Base-by-base conservation (phyloP, 805 yeast species). In the Metschnikowia dekortorum region DNA sequence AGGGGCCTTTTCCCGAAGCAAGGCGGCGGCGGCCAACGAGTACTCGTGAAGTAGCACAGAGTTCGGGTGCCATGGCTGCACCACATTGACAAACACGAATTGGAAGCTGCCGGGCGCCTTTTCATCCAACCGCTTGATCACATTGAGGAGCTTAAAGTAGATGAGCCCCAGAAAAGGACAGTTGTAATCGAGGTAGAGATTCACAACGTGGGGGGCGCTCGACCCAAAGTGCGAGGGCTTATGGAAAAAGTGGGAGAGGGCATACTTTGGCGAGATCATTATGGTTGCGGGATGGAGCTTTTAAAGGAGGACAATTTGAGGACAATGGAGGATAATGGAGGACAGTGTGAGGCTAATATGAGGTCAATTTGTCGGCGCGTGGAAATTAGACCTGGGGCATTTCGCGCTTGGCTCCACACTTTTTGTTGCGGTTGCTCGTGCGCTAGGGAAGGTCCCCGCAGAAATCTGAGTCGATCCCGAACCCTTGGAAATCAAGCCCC, bases 61-160 rank as follows among this genome's bases (percentile, higher is more conserved):
- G 49, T 82, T 80, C 40, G 91, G 84, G 64, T 89, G 96, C 96
- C 96, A 89, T 56, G 95, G 94, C 70, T 89, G 96, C n/a, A 86
- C 74, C 38, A 84, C 89, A 61, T 87, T 85, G 53, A 83, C 77
- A 65, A 85, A 81, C 9, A 82, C 79, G 53, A 87, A 76, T 56
- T 81, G 80, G 58, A 84, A 79, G 52, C 77, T 64, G 50, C 74
- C 74, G 1, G 83, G 78, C 46, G 72, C 68, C 48, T 73, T 67
- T 31, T 65, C 54, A 44, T 76, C 72, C 43, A 84, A 66, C 30
- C 61, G 53, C 16, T 89, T 90, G 37, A 82, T 73, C 7, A 86
- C 72, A 34, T 74, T 74, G 6, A 69, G 64, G 51, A 88, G 62
- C 49, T 82, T 83, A 48, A 71, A 67, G 71, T 78, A 89, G 44